A percentile compares a stretch with the other conserved stretches of the same genome.
These are phyloP conservation scores for Arabidopsis thaliana DNA, from an alignment of 345 rosid genomes.

Conservation along the genomic window TAIR10.1 NC_003070.9:19586001-19586500, in stretches of 20 bases:
- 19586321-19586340: conserved; percentile 78
- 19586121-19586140: conserved; percentile 88
- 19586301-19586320: conserved; percentile 79
- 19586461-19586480: conserved; percentile 68
- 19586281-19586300: conserved; percentile 88
- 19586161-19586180: conserved; percentile 89
- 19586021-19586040: conserved; percentile 75
- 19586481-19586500: conserved; percentile 58
- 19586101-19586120: conserved; percentile 74
- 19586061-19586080: conserved; percentile 87
- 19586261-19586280: conserved; percentile 93
- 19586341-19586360: conserved; percentile 67
- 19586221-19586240: conserved; percentile 70
- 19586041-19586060: conserved; percentile 62
- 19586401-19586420: background rate
- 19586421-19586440: background rate
- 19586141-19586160: conserved; percentile 89
- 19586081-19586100: conserved; percentile 82
- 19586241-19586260: conserved; percentile 74
- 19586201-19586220: conserved; percentile 91
- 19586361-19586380: conserved; percentile 5
- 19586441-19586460: conserved; percentile 55
- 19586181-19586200: conserved; percentile 86
- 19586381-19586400: background rate
- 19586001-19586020: conserved; percentile 88